Conservation (phyloP, 257 asterid species). For the Perilla frutescens region DNA sequence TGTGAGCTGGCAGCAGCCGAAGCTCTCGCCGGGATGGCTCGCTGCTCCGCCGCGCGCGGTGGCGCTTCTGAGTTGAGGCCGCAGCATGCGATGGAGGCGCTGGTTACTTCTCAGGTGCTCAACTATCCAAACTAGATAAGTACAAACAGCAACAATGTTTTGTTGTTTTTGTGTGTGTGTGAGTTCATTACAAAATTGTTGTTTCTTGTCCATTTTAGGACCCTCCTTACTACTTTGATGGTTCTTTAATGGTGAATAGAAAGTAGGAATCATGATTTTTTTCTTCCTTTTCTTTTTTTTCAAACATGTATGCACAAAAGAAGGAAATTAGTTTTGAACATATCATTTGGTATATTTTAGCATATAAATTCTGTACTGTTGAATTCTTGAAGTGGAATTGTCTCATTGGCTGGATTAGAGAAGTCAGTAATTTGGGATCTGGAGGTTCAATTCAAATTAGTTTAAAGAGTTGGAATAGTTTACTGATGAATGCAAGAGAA, state of each 20-base stretch:
- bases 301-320: neutral
- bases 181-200: neutral
- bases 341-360: neutral
- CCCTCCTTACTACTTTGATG: neutral
- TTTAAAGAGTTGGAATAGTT: neutral
- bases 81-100: slow-evolving; percentile 17
- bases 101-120: slow-evolving; percentile 35
- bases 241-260: slow-evolving; percentile 3
- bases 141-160: neutral
- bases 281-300: neutral
- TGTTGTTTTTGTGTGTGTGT: no score
- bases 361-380: neutral
- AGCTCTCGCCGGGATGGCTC: slow-evolving; percentile 53
- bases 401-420: neutral
- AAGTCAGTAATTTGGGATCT: neutral
- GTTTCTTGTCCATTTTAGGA: neutral
- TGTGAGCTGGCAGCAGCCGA: slow-evolving; percentile 65
- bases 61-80: slow-evolving; percentile 25
- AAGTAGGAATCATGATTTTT: neutral
- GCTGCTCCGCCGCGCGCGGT: slow-evolving; percentile 22
- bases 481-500: neutral
- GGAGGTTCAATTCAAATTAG: neutral
- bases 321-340: neutral
- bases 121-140: neutral
- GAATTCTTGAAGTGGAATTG: neutral